These are phyloP conservation scores for Lactarius psammicola DNA, from an alignment of 768 basidiomycete genomes.

Conservation along the genomic window DNA sequence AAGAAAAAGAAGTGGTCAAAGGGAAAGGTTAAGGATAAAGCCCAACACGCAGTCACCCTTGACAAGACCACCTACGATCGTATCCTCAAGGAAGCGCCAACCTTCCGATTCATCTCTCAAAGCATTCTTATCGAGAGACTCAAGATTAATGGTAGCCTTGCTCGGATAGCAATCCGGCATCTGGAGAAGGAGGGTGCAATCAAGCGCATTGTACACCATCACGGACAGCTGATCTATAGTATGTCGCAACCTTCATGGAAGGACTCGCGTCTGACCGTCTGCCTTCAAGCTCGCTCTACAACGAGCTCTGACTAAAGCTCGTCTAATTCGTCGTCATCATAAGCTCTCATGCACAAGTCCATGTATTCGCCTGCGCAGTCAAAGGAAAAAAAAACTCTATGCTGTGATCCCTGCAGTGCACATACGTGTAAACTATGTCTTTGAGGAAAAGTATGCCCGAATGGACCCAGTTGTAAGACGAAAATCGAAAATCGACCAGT, in stretches of 20 bases:
- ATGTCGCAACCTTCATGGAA: conserved; percentile 39
- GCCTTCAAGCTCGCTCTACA: conserved; percentile 26
- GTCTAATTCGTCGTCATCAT: conserved; percentile 11
- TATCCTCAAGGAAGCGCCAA: conserved; percentile 97
- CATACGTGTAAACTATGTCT: neutral
- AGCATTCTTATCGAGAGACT: conserved; percentile 98
- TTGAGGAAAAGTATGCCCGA: neutral
- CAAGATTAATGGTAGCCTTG: conserved; percentile 94
- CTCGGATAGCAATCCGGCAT: conserved; percentile 86
- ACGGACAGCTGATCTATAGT: conserved; percentile 95
- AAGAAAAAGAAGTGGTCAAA: conserved; percentile 99
- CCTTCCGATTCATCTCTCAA: conserved; percentile 98
- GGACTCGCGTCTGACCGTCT: neutral
- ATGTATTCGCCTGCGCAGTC: conserved; percentile 20
- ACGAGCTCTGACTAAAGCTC: conserved; percentile 28
- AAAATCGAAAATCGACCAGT: neutral
- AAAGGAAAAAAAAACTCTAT: conserved; percentile 4
- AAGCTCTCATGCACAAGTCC: conserved; percentile 19
- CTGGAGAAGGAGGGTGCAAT: conserved; percentile 92
- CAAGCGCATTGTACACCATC: conserved; percentile 96
- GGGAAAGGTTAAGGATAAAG: conserved; percentile 99
- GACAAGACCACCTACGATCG: conserved; percentile 93
- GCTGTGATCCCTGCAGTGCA: neutral
- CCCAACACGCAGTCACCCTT: conserved; percentile 91
- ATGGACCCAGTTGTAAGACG: conserved; percentile 1